Evolutionary conservation across 2,329 filamentous ascomycete species (phyloP).

Genomic region (Ascochyta koolunga): DNA sequence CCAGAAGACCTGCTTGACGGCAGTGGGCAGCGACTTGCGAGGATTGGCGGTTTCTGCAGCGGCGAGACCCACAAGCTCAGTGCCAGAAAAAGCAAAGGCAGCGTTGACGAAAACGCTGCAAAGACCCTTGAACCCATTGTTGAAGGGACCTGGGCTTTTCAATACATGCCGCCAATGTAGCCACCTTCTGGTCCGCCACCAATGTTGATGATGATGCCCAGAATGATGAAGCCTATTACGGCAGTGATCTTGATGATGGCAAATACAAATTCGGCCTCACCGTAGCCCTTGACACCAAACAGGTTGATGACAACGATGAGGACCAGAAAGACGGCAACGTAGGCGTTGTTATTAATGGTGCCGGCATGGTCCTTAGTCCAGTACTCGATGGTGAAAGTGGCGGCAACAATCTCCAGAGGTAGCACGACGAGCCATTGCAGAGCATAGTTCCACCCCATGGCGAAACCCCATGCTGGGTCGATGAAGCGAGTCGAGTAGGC

Average conservation of each 20-base stretch:
- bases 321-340: slow-evolving; percentile 80
- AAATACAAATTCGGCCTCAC: slow-evolving; percentile 88
- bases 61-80: slow-evolving; percentile 66
- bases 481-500: slow-evolving; percentile 91
- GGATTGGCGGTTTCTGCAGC: slow-evolving; percentile 65
- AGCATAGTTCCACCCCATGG: slow-evolving; percentile 95
- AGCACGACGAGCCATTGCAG: slow-evolving; percentile 86
- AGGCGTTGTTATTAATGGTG: slow-evolving; percentile 62
- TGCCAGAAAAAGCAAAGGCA: slow-evolving; percentile 67
- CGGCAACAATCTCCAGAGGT: slow-evolving; percentile 85
- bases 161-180: slow-evolving; percentile 82
- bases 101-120: slow-evolving; percentile 69
- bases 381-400: slow-evolving; percentile 81
- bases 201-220: slow-evolving; percentile 84
- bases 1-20: slow-evolving; percentile 56
- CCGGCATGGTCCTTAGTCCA: slow-evolving; percentile 64
- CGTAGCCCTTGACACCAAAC: slow-evolving; percentile 75
- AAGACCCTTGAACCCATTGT: slow-evolving; percentile 71
- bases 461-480: slow-evolving; percentile 92
- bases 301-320: slow-evolving; percentile 78
- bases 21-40: slow-evolving; percentile 54
- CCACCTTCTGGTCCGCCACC: slow-evolving; percentile 67
- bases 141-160: slow-evolving; percentile 79
- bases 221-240: slow-evolving; percentile 85
- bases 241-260: slow-evolving; percentile 85